phyloP scores from a whole-genome alignment of 1,284 basidiomycete species.

The Pseudozyma thailandica region DNA sequence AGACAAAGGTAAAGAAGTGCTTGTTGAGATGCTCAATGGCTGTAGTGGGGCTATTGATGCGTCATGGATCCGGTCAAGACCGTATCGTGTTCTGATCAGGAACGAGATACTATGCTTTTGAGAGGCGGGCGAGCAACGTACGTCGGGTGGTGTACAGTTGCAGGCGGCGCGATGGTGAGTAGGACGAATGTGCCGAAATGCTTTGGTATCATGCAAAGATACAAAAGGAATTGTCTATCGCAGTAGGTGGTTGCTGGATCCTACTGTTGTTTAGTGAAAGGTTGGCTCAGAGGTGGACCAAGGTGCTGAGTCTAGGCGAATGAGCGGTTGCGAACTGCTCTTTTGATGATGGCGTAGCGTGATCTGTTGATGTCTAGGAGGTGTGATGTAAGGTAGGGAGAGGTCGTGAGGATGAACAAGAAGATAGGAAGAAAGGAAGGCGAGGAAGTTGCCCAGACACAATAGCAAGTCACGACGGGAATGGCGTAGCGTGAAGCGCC shows the following conservation, averaged over 20 bases:
- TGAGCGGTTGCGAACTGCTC: not conserved
- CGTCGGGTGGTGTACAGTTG: not conserved
- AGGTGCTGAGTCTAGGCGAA: not conserved
- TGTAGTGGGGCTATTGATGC: not conserved
- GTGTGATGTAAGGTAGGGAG: not conserved
- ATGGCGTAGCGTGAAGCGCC: not conserved
- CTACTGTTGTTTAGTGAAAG: not conserved
- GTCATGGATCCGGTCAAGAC: not conserved
- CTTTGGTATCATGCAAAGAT: no score
- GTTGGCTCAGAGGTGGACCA: not conserved
- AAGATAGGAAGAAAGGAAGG: not conserved
- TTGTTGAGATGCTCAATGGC: slow-evolving; percentile 2
- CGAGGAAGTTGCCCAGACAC: not conserved
- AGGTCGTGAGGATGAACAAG: not conserved
- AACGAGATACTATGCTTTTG: not conserved
- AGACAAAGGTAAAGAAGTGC: not conserved
- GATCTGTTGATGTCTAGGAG: not conserved
- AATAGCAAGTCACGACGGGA: slow-evolving; percentile 1
- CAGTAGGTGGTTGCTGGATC: not conserved
- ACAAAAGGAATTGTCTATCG: not conserved
- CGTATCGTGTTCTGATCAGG: not conserved
- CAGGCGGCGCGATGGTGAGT: not conserved
- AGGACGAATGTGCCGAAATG: not conserved
- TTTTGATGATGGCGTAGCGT: not conserved
- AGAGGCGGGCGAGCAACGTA: not conserved